These are phyloP conservation scores for Candida sanyaensis DNA, from an alignment of 1,139 yeast species.

Conservation along the genomic window DNA sequence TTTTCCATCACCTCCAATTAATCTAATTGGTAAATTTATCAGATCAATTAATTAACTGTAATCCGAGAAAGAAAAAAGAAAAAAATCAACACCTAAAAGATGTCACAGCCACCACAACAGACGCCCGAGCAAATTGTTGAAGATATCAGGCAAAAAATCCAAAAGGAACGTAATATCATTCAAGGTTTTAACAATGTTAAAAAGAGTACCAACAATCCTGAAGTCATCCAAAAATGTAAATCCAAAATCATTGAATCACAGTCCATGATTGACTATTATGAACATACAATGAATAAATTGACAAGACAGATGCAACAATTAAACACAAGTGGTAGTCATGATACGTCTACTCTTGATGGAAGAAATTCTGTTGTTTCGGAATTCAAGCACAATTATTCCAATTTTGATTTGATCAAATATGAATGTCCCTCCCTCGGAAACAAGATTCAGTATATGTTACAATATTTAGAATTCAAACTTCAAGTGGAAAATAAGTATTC, in stretches of 20 bases:
- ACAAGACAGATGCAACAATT: conserved; percentile 31
- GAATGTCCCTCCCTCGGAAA: conserved; percentile 97
- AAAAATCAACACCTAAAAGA: not conserved
- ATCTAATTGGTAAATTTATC: not conserved
- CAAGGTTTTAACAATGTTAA: conserved; percentile 84
- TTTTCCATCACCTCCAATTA: too few relatives aligned
- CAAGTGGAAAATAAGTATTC: conserved; percentile 93
- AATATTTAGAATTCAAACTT: conserved; percentile 87
- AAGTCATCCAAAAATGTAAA: conserved; percentile 89
- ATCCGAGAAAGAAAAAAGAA: too few relatives aligned
- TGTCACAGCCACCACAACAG: conserved; percentile 6
- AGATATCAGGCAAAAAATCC: conserved; percentile 81
- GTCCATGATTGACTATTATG: conserved; percentile 84
- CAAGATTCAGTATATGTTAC: conserved; percentile 91
- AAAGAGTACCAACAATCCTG: conserved; percentile 72
- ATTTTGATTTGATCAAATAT: conserved; percentile 82
- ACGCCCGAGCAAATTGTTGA: conserved; percentile 35
- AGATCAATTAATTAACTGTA: not conserved
- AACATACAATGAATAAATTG: conserved; percentile 71
- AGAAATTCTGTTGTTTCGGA: conserved; percentile 14
- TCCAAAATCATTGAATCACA: conserved; percentile 90
- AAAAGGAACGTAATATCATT: conserved; percentile 82
- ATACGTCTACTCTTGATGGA: conserved; percentile 10
- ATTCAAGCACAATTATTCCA: conserved; percentile 51
- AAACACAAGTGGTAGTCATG: conserved; percentile 9